Base-by-base conservation (phyloP, 116 monocot genomes). In the Iris pallida region DNA sequence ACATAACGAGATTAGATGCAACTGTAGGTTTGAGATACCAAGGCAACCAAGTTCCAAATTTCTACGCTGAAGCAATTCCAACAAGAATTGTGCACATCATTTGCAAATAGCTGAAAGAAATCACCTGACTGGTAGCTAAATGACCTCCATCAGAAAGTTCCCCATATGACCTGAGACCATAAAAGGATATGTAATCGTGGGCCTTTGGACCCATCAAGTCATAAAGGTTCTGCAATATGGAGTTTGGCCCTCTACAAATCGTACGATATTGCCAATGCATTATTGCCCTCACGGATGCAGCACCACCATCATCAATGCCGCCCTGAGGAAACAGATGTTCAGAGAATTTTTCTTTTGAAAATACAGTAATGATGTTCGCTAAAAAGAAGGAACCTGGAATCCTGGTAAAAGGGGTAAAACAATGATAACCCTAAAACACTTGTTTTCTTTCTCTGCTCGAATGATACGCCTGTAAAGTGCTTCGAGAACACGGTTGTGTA, bases 241-340 rank as follows among this genome's bases (percentile, higher is more conserved):
- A 98, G 72, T 80, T 92, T 30, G 85, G 71, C 65, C 98, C 98
- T 84, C 88, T 90, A 63, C 79, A 98, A 68, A 98, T 98, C 47
- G 98, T 98, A 56, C 90, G 81, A 53, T 98, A 88, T 66, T 98
- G 93, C 93, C 98, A 98, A 64, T 98, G 98, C 74, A 98, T 73
- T 73, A 98, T 76, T 73, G 98, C 98, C 64, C 98, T 98, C 20
- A 98, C 90, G 59, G 98, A 98, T 77, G 98, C 98, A 64, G 98
- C 93, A 75, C 93, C 98, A 83, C 80, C 80, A 77, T 98, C 98
- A 88, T 98, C 93, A 57, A 98, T 74, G 42, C 93, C 93, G 8
- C 98, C 98, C 93, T 97, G 52, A 67, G n/a, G 6, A 19, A 65
- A 57, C 6, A 16, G 15, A 40, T 47, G 17, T 58, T 57, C 16